Conservation (phyloP, 352 stramenopile genomes). For the Pythium sukuiense region DNA sequence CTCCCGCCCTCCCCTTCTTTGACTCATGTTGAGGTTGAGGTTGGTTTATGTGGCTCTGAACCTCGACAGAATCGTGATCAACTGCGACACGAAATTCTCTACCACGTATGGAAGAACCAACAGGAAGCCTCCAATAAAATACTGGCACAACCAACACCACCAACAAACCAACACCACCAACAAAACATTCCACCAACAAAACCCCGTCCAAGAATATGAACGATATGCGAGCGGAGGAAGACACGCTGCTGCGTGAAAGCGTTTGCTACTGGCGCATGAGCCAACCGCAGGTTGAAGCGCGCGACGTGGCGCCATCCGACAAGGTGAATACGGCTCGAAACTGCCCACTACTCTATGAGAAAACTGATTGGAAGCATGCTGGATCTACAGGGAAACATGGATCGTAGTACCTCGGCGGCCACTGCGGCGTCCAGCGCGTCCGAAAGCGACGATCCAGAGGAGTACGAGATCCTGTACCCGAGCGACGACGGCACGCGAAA, state of each 20-base stretch:
- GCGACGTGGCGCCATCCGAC: neutral
- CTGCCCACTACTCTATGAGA: neutral
- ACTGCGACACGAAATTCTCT: constrained; percentile 1
- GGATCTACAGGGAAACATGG: neutral
- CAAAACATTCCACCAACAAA: neutral
- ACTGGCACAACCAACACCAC: constrained; percentile 3
- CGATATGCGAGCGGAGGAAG: neutral
- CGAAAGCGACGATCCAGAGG: constrained; percentile 31
- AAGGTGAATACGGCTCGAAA: neutral
- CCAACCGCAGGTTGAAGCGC: constrained; percentile 10
- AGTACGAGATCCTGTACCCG: constrained; percentile 65
- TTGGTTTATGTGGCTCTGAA: constrained; percentile 3
- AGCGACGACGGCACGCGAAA: constrained; percentile 42
- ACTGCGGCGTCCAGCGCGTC: constrained; percentile 12
- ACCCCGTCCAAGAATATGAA: neutral
- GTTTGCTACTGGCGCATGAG: constrained; percentile 33
- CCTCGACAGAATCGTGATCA: neutral
- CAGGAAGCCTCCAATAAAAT: neutral
- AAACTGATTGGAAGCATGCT: neutral
- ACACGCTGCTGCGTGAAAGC: constrained; percentile 16
- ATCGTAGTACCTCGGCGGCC: neutral
- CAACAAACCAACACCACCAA: neutral
- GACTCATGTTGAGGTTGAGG: constrained; percentile 16
- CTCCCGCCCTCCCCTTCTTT: constrained; percentile 8
- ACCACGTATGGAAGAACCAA: neutral